Conservation (phyloP, 345 rosid genomes). For the Corchorus capsularis region DNA sequence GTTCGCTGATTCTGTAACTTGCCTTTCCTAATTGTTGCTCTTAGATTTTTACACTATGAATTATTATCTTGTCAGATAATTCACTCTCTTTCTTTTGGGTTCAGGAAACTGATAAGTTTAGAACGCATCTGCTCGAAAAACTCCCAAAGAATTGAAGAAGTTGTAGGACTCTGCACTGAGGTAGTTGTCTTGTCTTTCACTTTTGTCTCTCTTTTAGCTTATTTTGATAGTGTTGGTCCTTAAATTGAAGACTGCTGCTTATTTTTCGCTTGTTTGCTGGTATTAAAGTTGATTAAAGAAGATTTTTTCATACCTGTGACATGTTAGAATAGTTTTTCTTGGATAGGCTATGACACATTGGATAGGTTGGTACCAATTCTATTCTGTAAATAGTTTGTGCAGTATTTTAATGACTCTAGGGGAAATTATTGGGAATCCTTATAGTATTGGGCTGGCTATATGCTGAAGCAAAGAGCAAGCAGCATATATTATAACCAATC, state of each 20-base stretch:
- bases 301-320: not conserved
- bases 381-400: not conserved
- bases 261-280: too few relatives aligned
- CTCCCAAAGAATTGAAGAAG: constrained; percentile 76
- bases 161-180: constrained; percentile 81
- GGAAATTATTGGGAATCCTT: constrained; percentile 15
- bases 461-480: not conserved
- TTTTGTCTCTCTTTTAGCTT: not conserved
- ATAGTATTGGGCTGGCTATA: constrained; percentile 14
- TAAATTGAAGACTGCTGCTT: not conserved
- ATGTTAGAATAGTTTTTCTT: not conserved
- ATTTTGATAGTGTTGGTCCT: not conserved
- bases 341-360: not conserved
- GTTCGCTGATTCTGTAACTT: constrained; percentile 77
- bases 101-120: constrained; percentile 87
- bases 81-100: not conserved
- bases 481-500: not conserved
- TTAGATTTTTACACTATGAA: not conserved
- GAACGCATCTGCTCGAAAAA: constrained; percentile 53
- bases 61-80: not conserved
- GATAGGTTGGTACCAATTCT: not conserved
- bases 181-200: constrained; percentile 29
- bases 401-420: not conserved
- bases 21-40: not conserved
- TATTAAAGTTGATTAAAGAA: not conserved